Percentiles rank a stretch among this genome's conserved stretches.
These are phyloP conservation scores for Colletotrichum sp. DNA, from an alignment of 2,329 filamentous ascomycete species.

Conservation along the genomic window DNA sequence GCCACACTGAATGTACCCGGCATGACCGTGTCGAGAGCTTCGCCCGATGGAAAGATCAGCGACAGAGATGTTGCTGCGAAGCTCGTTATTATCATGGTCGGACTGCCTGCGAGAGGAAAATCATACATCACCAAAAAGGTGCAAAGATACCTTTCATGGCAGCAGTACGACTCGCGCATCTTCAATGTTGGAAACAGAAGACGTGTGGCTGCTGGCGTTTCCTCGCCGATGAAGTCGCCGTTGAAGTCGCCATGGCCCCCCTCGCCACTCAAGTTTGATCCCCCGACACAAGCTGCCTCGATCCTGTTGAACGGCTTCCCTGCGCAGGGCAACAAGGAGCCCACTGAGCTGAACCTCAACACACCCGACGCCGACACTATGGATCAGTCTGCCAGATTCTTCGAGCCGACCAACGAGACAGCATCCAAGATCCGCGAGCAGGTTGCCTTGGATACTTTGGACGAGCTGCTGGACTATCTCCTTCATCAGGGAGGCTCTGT, in stretches of 20 bases:
- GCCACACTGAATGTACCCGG: conserved; percentile 97
- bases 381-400: conserved; percentile 92
- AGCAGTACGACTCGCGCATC: conserved; percentile 93
- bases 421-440: conserved; percentile 87
- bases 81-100: conserved; percentile 98
- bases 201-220: conserved; percentile 74
- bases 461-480: conserved; percentile 91
- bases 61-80: conserved; percentile 95
- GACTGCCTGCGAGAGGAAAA: conserved; percentile 91
- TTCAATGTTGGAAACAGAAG: conserved; percentile 97
- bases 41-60: conserved; percentile 92
- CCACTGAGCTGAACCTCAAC: conserved; percentile 38
- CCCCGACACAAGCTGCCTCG: conserved; percentile 59
- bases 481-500: conserved; percentile 83
- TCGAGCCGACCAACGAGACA: conserved; percentile 85
- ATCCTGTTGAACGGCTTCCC: conserved; percentile 62
- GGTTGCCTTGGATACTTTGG: conserved; percentile 88
- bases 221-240: conserved; percentile 43
- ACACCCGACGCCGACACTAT: conserved; percentile 51
- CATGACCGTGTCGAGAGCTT: conserved; percentile 93
- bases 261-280: conserved; percentile 35
- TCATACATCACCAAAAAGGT: conserved; percentile 99
- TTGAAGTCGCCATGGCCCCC: conserved; percentile 44
- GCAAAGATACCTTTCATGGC: conserved; percentile 93
- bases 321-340: conserved; percentile 44